Evolutionary conservation across 495 filamentous ascomycete genomes (phyloP).

Genomic region (Pyrenula massariospora): DNA sequence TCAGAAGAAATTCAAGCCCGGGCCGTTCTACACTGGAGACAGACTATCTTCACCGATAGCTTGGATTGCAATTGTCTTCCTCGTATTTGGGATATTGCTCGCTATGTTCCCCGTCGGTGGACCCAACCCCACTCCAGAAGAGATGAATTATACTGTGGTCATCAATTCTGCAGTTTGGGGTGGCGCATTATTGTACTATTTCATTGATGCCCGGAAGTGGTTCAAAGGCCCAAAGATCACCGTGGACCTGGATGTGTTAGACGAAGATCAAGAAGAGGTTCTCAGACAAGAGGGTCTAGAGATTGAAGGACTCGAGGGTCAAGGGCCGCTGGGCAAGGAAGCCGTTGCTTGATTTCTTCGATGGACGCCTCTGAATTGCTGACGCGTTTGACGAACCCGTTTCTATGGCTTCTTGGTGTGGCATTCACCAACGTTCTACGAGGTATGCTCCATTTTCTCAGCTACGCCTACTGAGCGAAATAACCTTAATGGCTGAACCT

Average conservation of each 20-base stretch:
- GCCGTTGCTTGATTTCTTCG: neutral
- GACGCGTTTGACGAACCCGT: too few species aligned
- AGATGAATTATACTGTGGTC: slow-evolving; percentile 58
- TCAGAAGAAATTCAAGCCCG: slow-evolving; percentile 46
- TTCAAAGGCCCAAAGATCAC: slow-evolving; percentile 66
- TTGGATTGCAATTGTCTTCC: slow-evolving; percentile 38
- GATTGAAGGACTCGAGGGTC: neutral
- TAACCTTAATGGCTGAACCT: too few species aligned
- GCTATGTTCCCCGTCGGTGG: slow-evolving; percentile 49
- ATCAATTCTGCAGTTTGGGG: slow-evolving; percentile 54
- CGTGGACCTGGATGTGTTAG: slow-evolving; percentile 22
- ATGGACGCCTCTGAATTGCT: too few species aligned
- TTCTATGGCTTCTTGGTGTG: too few species aligned
- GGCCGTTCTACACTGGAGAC: slow-evolving; percentile 47
- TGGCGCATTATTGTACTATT: slow-evolving; percentile 49
- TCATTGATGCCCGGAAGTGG: slow-evolving; percentile 55
- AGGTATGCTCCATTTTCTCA: too few species aligned
- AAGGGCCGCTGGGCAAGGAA: neutral
- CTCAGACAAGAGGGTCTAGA: neutral
- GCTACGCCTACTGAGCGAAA: too few species aligned
- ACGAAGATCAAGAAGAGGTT: neutral
- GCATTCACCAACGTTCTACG: too few species aligned
- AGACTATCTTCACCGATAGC: slow-evolving; percentile 39
- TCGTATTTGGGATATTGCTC: slow-evolving; percentile 43
- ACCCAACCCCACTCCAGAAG: slow-evolving; percentile 37